These are phyloP conservation scores for Chytriomyces sp. DNA, from an alignment of 192 early-diverging fungal genomes.

Conservation along the genomic window DNA sequence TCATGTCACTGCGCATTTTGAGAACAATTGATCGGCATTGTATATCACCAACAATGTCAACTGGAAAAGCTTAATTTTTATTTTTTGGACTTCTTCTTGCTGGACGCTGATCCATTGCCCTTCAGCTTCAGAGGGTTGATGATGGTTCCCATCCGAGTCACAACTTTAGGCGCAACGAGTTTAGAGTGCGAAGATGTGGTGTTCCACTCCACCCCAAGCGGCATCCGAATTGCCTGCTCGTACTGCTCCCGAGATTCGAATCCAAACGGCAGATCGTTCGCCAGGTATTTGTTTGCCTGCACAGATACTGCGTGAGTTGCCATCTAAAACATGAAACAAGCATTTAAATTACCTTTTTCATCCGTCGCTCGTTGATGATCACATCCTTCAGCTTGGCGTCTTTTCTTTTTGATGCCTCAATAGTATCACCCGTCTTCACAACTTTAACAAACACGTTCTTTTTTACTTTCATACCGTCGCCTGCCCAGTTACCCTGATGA, in stretches of 20 bases:
- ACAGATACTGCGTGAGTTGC: background rate
- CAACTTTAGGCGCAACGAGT: constrained; percentile 79
- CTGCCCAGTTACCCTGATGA: constrained; percentile 76
- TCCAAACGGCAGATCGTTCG: constrained; percentile 78
- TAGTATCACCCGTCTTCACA: constrained; percentile 48
- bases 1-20: no score
- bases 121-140: constrained; percentile 76
- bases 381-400: constrained; percentile 81
- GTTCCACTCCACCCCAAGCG: constrained; percentile 98
- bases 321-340: background rate
- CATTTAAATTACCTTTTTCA: constrained; percentile 70
- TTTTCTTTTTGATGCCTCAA: constrained; percentile 47
- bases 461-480: constrained; percentile 65
- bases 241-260: constrained; percentile 87
- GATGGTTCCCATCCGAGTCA: constrained; percentile 81
- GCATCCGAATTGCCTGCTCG: constrained; percentile 79
- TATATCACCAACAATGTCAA: no score
- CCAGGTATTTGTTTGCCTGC: constrained; percentile 74
- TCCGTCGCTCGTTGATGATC: constrained; percentile 88
- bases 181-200: constrained; percentile 73
- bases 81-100: background rate
- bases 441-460: constrained; percentile 66
- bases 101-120: background rate
- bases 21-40: no score
- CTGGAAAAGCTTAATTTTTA: no score